Conservation (phyloP, 352 stramenopile species). For the Peronospora destructor region DNA sequence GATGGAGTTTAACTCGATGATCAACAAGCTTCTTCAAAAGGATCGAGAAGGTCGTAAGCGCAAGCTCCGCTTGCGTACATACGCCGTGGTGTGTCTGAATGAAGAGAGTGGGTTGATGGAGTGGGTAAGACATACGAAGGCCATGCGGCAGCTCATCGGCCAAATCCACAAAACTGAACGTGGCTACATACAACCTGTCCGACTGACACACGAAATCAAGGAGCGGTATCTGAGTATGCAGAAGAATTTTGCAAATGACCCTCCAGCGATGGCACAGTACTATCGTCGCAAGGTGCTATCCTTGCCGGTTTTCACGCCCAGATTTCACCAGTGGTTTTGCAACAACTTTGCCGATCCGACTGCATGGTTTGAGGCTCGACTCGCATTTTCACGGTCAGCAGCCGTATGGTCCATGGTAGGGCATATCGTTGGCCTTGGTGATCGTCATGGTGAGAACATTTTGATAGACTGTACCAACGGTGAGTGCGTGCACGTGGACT, state of each 20-base stretch:
- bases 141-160: slow-evolving; percentile 85
- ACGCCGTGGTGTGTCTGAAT: slow-evolving; percentile 97
- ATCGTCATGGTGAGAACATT: slow-evolving; percentile 99
- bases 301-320: slow-evolving; percentile 83
- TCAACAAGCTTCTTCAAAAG: slow-evolving; percentile 97
- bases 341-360: slow-evolving; percentile 97
- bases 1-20: slow-evolving; percentile 99
- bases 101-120: slow-evolving; percentile 99
- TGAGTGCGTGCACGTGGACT: slow-evolving; percentile 99
- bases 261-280: slow-evolving; percentile 67
- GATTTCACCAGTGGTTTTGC: slow-evolving; percentile 99
- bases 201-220: slow-evolving; percentile 76
- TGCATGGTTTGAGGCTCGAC: slow-evolving; percentile 95
- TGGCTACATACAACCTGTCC: slow-evolving; percentile 73
- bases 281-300: slow-evolving; percentile 64
- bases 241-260: slow-evolving; percentile 73
- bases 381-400: slow-evolving; percentile 75
- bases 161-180: slow-evolving; percentile 86
- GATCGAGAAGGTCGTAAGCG: slow-evolving; percentile 85
- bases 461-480: slow-evolving; percentile 95
- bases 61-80: slow-evolving; percentile 94
- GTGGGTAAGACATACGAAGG: slow-evolving; percentile 97
- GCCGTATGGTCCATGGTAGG: slow-evolving; percentile 97
- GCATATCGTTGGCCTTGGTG: slow-evolving; percentile 90
- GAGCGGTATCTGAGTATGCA: slow-evolving; percentile 86